Base-by-base conservation (phyloP, 257 asterid species). In the Jaltomata sinuosa region DNA sequence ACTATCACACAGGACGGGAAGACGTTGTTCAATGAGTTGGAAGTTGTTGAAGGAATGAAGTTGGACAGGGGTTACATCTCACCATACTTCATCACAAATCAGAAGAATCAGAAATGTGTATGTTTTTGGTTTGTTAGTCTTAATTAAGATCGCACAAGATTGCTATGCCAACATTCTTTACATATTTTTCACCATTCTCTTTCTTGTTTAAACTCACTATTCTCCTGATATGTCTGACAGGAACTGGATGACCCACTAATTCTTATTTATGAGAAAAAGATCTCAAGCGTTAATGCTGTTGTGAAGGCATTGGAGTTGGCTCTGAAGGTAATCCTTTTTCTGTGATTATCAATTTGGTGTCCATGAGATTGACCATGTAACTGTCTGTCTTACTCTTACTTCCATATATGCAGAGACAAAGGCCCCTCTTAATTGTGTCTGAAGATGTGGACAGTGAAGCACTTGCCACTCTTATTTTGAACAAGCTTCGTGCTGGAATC, bases 11-110 rank as follows among this genome's bases (percentile, higher is more conserved):
- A 97, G 99, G 98, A 97, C 81, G 99, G 99, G 7, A 95, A 97
- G 85, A 97, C 99, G 31, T 84, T 97, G 87, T 89, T 84, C 82
- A 93, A 97, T 87, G 98, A 97, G 86, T 84, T 96, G 92, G 99
- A 94, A 88, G 99, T 96, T 76, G 98, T 96, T 31, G 99, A 96
- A 88, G 99, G 99, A 45, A 96, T 96, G 99, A 96, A 96, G 89
- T 85, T 96, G 49, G 98, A 94, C 85, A 88, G 99, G 84, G 99
- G 99, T 61, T 94, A 93, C 79, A 94, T 96, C 65, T 96, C 99
- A 16, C 99, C 99, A 1, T 96, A 96, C 84, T 96, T 96, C 91
- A 93, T 96, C 83, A 96, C 99, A 57, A 93, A 96, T 86, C 91
- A 87, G 83, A 96, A 96, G 89, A 96, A 88, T 65, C 99, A 96